Conservation (phyloP, 257 asterid genomes). For the Nicotiana attenuata region DNA sequence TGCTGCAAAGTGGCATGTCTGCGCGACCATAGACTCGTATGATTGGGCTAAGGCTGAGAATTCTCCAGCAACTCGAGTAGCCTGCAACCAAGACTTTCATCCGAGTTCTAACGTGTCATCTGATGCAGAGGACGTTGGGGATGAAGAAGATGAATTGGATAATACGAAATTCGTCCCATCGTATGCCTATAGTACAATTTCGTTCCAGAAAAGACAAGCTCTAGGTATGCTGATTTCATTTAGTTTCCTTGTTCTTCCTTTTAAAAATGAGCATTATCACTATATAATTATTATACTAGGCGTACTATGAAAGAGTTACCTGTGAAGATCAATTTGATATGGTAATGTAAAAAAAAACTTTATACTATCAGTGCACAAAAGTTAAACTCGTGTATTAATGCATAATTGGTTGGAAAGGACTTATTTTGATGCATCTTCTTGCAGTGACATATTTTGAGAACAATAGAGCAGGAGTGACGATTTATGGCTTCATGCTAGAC, state of each 20-base stretch:
- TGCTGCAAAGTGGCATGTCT: slow-evolving; percentile 93
- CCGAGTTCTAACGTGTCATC: slow-evolving; percentile 27
- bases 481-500: slow-evolving; percentile 86
- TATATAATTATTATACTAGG: not conserved
- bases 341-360: not conserved
- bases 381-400: not conserved
- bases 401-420: not conserved
- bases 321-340: not conserved
- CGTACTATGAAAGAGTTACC: not conserved
- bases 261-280: not conserved
- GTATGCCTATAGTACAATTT: slow-evolving; percentile 58
- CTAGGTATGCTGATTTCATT: slow-evolving; percentile 40
- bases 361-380: not conserved
- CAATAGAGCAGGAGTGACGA: slow-evolving; percentile 84
- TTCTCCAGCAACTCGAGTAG: slow-evolving; percentile 32
- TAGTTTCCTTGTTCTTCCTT: not conserved
- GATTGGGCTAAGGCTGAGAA: slow-evolving; percentile 46
- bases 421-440: not conserved
- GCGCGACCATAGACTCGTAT: slow-evolving; percentile 76
- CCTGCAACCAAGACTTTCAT: slow-evolving; percentile 17
- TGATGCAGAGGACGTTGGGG: slow-evolving; percentile 71
- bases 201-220: slow-evolving; percentile 91
- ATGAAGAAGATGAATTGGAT: slow-evolving; percentile 89
- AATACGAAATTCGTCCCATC: slow-evolving; percentile 57
- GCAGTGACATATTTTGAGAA: slow-evolving; percentile 86